Conservation (phyloP, 2,329 filamentous ascomycete species). For the Paecilomyces formosus region DNA sequence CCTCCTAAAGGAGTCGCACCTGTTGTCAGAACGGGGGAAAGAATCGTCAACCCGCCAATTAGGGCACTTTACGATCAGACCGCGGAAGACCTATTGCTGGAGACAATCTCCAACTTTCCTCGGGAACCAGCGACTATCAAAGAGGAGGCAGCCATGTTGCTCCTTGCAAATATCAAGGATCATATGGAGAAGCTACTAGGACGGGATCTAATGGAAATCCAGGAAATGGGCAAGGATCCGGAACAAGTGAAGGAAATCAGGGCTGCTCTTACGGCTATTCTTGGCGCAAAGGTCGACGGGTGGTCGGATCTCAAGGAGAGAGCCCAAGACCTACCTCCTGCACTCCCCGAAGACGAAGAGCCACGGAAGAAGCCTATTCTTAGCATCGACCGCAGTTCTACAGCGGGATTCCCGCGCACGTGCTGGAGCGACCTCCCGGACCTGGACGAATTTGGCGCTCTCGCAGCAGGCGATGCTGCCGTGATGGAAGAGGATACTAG, state of each 20-base stretch:
- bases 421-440: conserved; percentile 40
- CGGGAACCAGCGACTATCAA: conserved; percentile 37
- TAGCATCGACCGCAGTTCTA: conserved; percentile 33
- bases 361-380: conserved; percentile 34
- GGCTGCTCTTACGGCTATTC: conserved; percentile 34
- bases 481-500: conserved; percentile 39
- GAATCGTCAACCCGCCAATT: conserved; percentile 35
- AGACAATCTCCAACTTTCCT: conserved; percentile 38
- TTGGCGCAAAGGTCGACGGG: conserved; percentile 38
- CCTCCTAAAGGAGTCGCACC: conserved; percentile 33
- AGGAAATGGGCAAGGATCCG: conserved; percentile 39
- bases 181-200: conserved; percentile 42
- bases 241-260: conserved; percentile 39
- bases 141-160: conserved; percentile 39
- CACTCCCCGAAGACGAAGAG: conserved; percentile 26
- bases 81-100: conserved; percentile 34
- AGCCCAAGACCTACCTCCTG: conserved; percentile 28
- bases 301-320: conserved; percentile 36
- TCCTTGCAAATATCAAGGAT: conserved; percentile 42
- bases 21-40: conserved; percentile 35
- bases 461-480: conserved; percentile 28
- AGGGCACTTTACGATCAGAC: conserved; percentile 36
- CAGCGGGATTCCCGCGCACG: conserved; percentile 31
- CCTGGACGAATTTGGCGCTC: conserved; percentile 31
- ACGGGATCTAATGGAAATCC: conserved; percentile 35